Percentiles rank a stretch among this genome's conserved stretches.
Conservation (phyloP, 768 basidiomycete genomes). For the Mrakia frigida region DNA sequence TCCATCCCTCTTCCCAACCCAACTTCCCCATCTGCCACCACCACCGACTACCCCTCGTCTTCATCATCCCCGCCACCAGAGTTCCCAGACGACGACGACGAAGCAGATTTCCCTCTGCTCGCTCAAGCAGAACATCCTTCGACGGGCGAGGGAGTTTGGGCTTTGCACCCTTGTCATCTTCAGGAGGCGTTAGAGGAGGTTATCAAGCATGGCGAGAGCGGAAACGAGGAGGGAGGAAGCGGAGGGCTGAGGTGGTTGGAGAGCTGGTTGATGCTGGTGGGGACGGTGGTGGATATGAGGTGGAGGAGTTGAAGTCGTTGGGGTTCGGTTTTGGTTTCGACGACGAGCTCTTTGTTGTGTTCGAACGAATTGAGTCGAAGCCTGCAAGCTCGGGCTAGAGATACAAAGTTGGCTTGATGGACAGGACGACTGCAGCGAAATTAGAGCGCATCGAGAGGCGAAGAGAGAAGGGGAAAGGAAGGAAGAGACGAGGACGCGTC, state of each 20-base stretch:
- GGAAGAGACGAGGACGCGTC: background rate
- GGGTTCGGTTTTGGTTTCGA: background rate
- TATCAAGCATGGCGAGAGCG: constrained; percentile 41
- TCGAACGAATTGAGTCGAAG: too few relatives aligned
- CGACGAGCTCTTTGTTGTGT: too few relatives aligned
- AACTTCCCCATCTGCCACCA: constrained; percentile 44
- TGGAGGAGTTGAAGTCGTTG: background rate
- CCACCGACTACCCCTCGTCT: constrained; percentile 38
- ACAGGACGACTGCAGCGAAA: too few relatives aligned
- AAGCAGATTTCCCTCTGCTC: constrained; percentile 60
- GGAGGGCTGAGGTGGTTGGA: constrained; percentile 45
- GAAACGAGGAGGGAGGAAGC: background rate
- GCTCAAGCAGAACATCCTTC: constrained; percentile 85
- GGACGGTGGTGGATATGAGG: constrained; percentile 54
- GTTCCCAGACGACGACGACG: constrained; percentile 30
- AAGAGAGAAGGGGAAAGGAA: background rate
- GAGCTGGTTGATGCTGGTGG: constrained; percentile 71
- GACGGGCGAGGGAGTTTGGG: constrained; percentile 70
- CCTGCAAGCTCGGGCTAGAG: too few relatives aligned
- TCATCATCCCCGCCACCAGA: constrained; percentile 39
- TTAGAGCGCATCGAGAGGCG: too few relatives aligned
- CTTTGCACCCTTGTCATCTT: constrained; percentile 81
- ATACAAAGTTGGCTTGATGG: too few relatives aligned
- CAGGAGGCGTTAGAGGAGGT: constrained; percentile 63
- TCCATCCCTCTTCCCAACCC: constrained; percentile 14